phyloP scores from a whole-genome alignment of 441 rosid genomes.

The Jatropha multifida region DNA sequence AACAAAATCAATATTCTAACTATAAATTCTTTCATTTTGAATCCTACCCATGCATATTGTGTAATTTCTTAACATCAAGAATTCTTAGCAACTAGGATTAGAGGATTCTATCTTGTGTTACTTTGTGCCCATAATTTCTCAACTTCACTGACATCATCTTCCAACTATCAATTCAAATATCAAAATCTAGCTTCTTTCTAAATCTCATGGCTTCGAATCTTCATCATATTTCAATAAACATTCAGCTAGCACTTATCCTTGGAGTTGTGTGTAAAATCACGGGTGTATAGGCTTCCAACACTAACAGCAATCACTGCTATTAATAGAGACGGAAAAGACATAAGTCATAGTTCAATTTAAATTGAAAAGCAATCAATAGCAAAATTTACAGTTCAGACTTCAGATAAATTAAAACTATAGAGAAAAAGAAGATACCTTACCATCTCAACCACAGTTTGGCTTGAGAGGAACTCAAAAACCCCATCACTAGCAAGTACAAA shows the following conservation, averaged over 20 bases:
- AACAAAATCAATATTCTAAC: background rate
- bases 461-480: conserved; percentile 95
- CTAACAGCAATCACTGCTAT: background rate
- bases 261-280: background rate
- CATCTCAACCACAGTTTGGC: conserved; percentile 98
- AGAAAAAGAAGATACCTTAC: conserved; percentile 55
- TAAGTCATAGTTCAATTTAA: background rate
- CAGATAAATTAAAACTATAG: background rate
- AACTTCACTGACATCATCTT: conserved; percentile 4
- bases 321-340: background rate
- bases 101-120: background rate
- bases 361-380: background rate
- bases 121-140: background rate
- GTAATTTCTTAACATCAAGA: background rate
- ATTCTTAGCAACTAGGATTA: background rate
- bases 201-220: background rate
- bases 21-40: background rate
- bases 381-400: background rate
- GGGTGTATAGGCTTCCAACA: background rate
- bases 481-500: conserved; percentile 99
- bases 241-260: background rate
- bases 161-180: background rate
- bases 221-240: background rate
- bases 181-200: background rate
- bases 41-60: background rate